Base-by-base conservation (phyloP, 2,329 filamentous ascomycete genomes). In the Aspergillus thermomutatus region DNA sequence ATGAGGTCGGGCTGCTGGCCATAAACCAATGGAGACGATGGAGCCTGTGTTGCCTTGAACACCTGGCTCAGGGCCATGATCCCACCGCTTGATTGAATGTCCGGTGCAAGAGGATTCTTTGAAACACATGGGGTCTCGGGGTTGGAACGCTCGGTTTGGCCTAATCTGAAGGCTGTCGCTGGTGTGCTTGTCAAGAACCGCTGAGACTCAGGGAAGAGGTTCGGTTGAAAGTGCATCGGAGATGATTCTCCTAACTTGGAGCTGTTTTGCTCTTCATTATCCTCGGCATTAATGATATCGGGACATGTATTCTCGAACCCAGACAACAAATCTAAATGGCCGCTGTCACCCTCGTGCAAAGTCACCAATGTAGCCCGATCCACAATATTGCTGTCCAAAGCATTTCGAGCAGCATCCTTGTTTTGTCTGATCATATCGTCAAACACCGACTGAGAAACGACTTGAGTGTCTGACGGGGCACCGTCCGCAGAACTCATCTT, bases 21-120 rank as follows among this genome's bases (percentile, higher is more conserved):
- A 59, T 73, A 70, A 10, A 72, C 64, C 40, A 77, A 66, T 4
- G 79, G 79, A 10, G 79, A 80, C 2, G 79, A 79, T 25, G 74
- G 70, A 28, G 73, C 77, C 61, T 81, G 79, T 0, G 79, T 81
- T 23, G 75, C 74, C 54, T 72, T 76, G 64, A 81, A 81, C 1
- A 78, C 68, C 62, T 81, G 79, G 54, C 77, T 80, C 26, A 81
- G 64, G 2, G 72, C 72, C 71, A 81, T 75, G 10, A 78, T 61
- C 17, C 70, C 73, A 25, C 72, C 69, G 31, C 69, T 75, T 3
- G 71, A 73, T 47, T 66, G 71, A 31, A 69, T 59, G 23, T 71
- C 69, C 21, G 68, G 64, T 19, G 71, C 68, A 31, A 80, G 69
- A 19, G 78, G 78, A 59, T 80, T 80, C 11, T 71, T 68, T 14